Percentiles rank a stretch among this genome's conserved stretches.
Evolutionary conservation across 257 asterid species (phyloP).

Genomic region (Mitragyna speciosa): DNA sequence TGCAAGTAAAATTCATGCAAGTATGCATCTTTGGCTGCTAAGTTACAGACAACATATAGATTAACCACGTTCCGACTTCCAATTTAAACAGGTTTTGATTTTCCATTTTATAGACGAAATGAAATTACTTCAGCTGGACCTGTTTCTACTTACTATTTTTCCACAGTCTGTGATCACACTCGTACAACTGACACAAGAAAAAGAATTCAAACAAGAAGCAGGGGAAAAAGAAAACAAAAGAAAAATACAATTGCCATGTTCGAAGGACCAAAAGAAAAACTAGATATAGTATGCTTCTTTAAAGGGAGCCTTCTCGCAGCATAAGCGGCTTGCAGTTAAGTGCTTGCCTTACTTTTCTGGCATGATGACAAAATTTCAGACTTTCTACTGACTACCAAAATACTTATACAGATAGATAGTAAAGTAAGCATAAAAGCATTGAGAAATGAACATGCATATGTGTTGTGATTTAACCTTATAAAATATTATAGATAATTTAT

Average conservation of each 20-base stretch:
- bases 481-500: background rate
- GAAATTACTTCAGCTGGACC: no score
- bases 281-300: background rate
- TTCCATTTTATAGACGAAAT: no score
- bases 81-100: no score
- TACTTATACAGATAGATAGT: background rate
- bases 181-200: background rate
- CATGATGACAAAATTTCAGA: background rate
- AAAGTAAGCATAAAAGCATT: background rate
- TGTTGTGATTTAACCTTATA: background rate
- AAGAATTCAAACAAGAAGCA: background rate
- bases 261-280: background rate
- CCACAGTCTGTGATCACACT: background rate
- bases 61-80: background rate
- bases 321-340: background rate
- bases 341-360: background rate
- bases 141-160: no score
- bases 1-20: constrained; percentile 5
- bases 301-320: background rate
- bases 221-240: no score
- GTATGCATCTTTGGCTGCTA: background rate
- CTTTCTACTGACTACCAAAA: background rate
- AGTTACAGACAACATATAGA: background rate
- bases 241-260: no score
- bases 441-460: background rate